Conservation (phyloP, 345 rosid genomes). For the Populus deltoides region DNA sequence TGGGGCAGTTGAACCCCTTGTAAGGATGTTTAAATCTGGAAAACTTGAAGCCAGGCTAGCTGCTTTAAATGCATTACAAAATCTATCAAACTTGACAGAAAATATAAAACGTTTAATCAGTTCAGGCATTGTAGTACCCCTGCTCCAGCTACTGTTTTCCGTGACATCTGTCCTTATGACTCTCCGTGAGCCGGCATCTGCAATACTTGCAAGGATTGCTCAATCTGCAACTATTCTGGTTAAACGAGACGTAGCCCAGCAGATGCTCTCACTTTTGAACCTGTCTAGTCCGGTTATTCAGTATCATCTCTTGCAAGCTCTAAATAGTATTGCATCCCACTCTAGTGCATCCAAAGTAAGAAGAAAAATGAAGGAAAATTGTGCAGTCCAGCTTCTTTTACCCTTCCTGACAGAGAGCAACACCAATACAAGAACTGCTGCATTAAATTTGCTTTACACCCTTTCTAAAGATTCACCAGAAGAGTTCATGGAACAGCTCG, state of each 20-base stretch:
- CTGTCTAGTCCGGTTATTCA: slow-evolving; percentile 55
- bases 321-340: slow-evolving; percentile 54
- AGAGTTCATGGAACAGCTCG: slow-evolving; percentile 56
- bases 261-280: slow-evolving; percentile 71
- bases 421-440: slow-evolving; percentile 41
- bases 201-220: slow-evolving; percentile 60
- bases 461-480: slow-evolving; percentile 46
- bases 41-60: slow-evolving; percentile 70
- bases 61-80: slow-evolving; percentile 60
- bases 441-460: slow-evolving; percentile 51
- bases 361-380: slow-evolving; percentile 61
- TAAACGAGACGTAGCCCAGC: slow-evolving; percentile 58
- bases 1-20: slow-evolving; percentile 61
- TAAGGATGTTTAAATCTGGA: slow-evolving; percentile 57
- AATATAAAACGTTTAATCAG: slow-evolving; percentile 46
- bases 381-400: slow-evolving; percentile 57
- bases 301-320: slow-evolving; percentile 58
- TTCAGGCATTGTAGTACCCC: slow-evolving; percentile 48
- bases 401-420: slow-evolving; percentile 55
- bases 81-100: slow-evolving; percentile 44
- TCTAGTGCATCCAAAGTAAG: slow-evolving; percentile 48
- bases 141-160: slow-evolving; percentile 73
- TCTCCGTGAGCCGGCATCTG: slow-evolving; percentile 75
- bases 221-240: slow-evolving; percentile 58
- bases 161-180: slow-evolving; percentile 80